Conservation (phyloP, 2,329 filamentous ascomycete genomes). For the Thelonectria discophora region DNA sequence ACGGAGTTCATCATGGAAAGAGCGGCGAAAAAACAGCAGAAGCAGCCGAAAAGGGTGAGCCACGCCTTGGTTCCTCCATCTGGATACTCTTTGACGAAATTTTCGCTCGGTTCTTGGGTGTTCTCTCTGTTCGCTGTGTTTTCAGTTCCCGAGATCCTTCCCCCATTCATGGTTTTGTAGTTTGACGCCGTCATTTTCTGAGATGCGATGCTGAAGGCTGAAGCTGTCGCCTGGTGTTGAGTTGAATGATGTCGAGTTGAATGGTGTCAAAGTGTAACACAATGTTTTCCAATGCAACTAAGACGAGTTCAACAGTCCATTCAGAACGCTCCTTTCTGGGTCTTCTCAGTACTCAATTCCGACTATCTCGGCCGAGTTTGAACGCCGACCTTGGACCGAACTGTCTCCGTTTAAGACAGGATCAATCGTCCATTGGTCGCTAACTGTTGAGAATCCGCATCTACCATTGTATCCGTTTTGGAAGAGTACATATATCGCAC, state of each 20-base stretch:
- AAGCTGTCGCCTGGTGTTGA: too few relatives aligned
- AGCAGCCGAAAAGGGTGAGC: slow-evolving; percentile 73
- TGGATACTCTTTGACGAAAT: slow-evolving; percentile 48
- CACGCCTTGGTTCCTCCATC: slow-evolving; percentile 72
- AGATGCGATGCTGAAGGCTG: background rate
- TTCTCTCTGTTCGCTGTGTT: background rate
- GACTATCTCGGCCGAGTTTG: background rate
- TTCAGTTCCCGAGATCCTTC: background rate
- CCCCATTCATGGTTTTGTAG: background rate
- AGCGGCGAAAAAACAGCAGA: slow-evolving; percentile 66
- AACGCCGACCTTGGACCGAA: slow-evolving; percentile 3
- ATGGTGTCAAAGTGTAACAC: too few relatives aligned
- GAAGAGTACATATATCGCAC: background rate
- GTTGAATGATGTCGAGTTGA: too few relatives aligned
- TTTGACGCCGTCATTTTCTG: background rate
- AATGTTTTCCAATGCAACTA: background rate
- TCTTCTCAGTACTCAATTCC: background rate
- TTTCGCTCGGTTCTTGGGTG: background rate
- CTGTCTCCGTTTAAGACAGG: background rate
- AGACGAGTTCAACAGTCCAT: background rate
- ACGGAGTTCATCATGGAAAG: slow-evolving; percentile 71
- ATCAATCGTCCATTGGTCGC: slow-evolving; percentile 5
- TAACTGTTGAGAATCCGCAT: background rate
- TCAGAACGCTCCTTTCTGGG: background rate
- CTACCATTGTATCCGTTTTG: background rate